phyloP scores from a whole-genome alignment of 2,329 filamentous ascomycete genomes.

The Aspergillus ochraceus region DNA sequence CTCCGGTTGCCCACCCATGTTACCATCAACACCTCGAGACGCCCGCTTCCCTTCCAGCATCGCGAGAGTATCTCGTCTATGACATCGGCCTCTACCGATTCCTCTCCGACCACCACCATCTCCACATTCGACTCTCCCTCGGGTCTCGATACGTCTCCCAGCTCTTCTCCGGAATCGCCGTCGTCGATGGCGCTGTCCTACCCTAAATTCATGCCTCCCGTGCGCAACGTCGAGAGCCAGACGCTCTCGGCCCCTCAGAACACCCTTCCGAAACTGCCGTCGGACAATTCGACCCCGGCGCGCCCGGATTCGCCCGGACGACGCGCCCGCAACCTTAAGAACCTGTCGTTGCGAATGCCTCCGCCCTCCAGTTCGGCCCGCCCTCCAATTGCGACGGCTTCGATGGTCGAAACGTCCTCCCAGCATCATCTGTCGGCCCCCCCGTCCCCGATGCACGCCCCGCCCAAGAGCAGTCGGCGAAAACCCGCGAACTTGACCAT shows the following conservation, averaged over 20 bases:
- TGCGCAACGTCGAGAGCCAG: constrained; percentile 28
- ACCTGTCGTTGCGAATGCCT: constrained; percentile 62
- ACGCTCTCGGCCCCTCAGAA: constrained; percentile 21
- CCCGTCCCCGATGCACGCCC: constrained; percentile 58
- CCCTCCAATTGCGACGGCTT: constrained; percentile 51
- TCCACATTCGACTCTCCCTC: constrained; percentile 91
- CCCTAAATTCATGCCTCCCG: constrained; percentile 37
- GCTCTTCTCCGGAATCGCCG: constrained; percentile 88
- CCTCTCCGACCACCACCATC: constrained; percentile 90
- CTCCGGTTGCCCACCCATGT: constrained; percentile 29
- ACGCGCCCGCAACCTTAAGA: constrained; percentile 61
- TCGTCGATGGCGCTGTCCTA: constrained; percentile 63
- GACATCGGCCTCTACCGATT: constrained; percentile 81
- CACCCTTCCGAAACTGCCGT: constrained; percentile 29
- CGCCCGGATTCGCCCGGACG: constrained; percentile 37
- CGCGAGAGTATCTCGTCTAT: constrained; percentile 46
- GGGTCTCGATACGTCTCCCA: constrained; percentile 85
- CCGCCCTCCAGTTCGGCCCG: constrained; percentile 43
- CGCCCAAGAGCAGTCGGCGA: constrained; percentile 54
- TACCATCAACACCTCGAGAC: constrained; percentile 26
- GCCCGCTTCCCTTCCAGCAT: constrained; percentile 35
- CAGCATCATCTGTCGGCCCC: constrained; percentile 50
- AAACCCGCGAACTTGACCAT: constrained; percentile 63
- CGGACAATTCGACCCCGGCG: constrained; percentile 37
- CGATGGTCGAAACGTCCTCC: constrained; percentile 44